Percentiles rank a stretch among this genome's conserved stretches.
phyloP scores from a whole-genome alignment of 768 basidiomycete genomes.

The Tylopilus sp. region DNA sequence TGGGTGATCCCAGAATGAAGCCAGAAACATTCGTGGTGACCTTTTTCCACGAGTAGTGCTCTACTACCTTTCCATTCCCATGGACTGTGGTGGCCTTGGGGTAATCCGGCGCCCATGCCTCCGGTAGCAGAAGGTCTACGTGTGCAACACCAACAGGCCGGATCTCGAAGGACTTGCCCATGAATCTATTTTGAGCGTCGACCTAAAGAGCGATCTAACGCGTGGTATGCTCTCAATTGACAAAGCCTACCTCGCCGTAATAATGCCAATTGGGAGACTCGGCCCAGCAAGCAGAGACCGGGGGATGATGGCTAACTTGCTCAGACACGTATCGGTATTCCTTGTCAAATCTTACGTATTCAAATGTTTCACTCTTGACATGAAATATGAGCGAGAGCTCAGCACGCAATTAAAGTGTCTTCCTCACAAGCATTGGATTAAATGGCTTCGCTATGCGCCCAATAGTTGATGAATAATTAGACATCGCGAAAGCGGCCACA shows the following conservation, averaged over 20 bases:
- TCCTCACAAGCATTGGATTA: slow-evolving; percentile 86
- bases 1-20: slow-evolving; percentile 86
- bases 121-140: slow-evolving; percentile 74
- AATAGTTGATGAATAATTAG: slow-evolving; percentile 94
- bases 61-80: slow-evolving; percentile 57
- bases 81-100: slow-evolving; percentile 48
- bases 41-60: slow-evolving; percentile 96
- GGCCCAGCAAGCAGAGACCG: slow-evolving; percentile 93
- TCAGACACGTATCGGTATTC: slow-evolving; percentile 93
- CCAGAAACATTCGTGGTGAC: slow-evolving; percentile 89
- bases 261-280: slow-evolving; percentile 90
- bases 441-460: slow-evolving; percentile 97
- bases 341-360: slow-evolving; percentile 84
- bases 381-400: background rate
- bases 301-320: slow-evolving; percentile 97
- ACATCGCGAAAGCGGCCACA: slow-evolving; percentile 96
- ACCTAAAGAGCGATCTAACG: slow-evolving; percentile 46
- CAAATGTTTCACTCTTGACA: slow-evolving; percentile 83
- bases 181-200: slow-evolving; percentile 95
- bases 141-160: slow-evolving; percentile 94
- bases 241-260: slow-evolving; percentile 66
- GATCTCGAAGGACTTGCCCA: slow-evolving; percentile 96
- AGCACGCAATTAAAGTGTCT: background rate
- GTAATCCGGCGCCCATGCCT: slow-evolving; percentile 58
- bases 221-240: background rate